Evolutionary conservation across 257 asterid genomes (phyloP).

Genomic region (Ilex aquifolium): DNA sequence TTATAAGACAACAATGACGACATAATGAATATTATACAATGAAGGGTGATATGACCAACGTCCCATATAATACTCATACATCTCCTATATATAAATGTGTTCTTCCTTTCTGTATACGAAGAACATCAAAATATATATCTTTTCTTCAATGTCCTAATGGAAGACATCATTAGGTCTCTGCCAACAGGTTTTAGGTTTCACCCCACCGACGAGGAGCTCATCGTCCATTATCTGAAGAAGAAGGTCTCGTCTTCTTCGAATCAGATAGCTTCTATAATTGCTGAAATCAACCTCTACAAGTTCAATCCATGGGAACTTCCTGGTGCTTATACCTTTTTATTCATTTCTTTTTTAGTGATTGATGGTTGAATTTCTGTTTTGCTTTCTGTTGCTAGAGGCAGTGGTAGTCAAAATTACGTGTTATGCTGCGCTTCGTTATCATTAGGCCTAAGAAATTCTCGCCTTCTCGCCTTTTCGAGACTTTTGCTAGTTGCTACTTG

Average conservation of each 20-base stretch:
- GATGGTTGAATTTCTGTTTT: neutral
- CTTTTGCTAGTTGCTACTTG: too few species aligned
- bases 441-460: neutral
- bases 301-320: conserved; percentile 42
- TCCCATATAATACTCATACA: too few species aligned
- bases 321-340: conserved; percentile 11
- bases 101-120: too few species aligned
- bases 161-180: conserved; percentile 15
- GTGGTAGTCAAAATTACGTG: neutral
- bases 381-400: too few species aligned
- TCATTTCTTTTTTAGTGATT: too few species aligned
- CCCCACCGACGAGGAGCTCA: conserved; percentile 40
- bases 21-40: too few species aligned
- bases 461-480: too few species aligned
- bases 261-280: conserved; percentile 17
- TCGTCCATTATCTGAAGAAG: conserved; percentile 23
- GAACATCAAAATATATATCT: neutral
- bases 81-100: neutral
- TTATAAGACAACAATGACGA: too few species aligned
- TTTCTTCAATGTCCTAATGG: conserved; percentile 3
- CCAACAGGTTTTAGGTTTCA: conserved; percentile 40
- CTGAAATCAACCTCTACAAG: conserved; percentile 34
- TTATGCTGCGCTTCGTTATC: neutral
- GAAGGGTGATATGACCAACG: too few species aligned
- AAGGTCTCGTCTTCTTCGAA: conserved; percentile 14